Evolutionary conservation across 2,329 filamentous ascomycete species (phyloP), one percentile per base, ranked within the genome.

Genomic region (Diaporthe citriasiana): DNA sequence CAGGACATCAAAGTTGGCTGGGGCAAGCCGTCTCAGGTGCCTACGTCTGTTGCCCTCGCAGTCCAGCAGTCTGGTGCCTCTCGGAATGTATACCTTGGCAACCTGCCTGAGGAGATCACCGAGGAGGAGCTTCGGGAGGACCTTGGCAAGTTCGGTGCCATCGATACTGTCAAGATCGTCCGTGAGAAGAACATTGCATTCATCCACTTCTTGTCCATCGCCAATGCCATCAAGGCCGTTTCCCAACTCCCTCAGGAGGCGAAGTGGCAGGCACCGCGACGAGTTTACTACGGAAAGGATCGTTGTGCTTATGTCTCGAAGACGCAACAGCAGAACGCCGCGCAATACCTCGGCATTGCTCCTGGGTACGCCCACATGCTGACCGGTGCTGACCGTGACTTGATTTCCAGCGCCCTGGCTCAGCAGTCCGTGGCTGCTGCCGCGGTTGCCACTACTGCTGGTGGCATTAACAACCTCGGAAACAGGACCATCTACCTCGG

Each of bases 1-100:
- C 97, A 98, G 87, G 97, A 99, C 83, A 98, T 99, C 88, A 99
- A 99, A 89, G 95, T 99, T 80, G 97, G 97, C 76, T 99, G 97
- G 97, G 97, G 97, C 77, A 99, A 99, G 86, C 96, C 97, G 42
- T 98, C 97, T 4, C 96, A 98, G 84, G 97, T 99, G 0, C 97
- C 97, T 4, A 98, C 96, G 3, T 98, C 97, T 2, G 97, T 99
- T 60, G 95, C 95, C n/a, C 88, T 98, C 73, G 96, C 97, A 60
- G 97, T 98, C 42, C 97, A 99, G 86, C 97, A 99, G 84, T 98
- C 95, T 17, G 95, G 95, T 70, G 97, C 97, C 40, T 99, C 97
- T 25, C 92, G 97, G 77, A 99, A 99, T 81, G 97, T 99, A 45
- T 99, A 99, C 82, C 89, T 99, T 56, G 97, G 97, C 71, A 98